Evolutionary conservation across 768 basidiomycete genomes (phyloP), one percentile per base, ranked within the genome.

Genomic region (Amanita polypyramis): DNA sequence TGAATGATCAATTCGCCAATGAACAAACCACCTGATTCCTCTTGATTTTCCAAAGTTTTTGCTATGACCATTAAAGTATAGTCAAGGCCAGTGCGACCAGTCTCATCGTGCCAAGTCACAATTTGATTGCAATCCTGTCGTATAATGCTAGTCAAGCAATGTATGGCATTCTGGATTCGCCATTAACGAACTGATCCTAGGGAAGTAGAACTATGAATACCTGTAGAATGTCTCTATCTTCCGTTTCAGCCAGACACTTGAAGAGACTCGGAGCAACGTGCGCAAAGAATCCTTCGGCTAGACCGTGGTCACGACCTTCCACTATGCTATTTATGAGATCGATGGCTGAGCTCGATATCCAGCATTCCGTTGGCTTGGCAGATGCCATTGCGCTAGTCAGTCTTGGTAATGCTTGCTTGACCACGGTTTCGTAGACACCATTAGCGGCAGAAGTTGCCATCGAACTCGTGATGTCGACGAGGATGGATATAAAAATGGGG

Each of bases 1-100:
- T 97, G 93, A 54, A 98, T 88, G 59, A 99, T 87, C 36, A 99
- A 72, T 58, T 98, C 95, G 15, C 96, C 96, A 40, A 97, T 85
- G 45, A 87, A 85, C 17, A 98, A 75, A 8, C 94, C 95, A 34
- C 87, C 92, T 0, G 93, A 85, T 63, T 99, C 96, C 52, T 92
- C 87, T 53, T 87, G 79, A 51, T 72, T 77, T 49, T 80, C 76
- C 21, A 99, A 70, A 38, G 88, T 75, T 52, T 77, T 80, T 21
- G 85, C 89, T 30, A 97, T 79, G 35, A 96, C 68, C 10, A 73
- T 71, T 39, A 97, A 70, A 12, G 87, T 74, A 51, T 80, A 73
- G 30, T 84, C 78, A 8, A 97, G 75, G 11, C 95, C 95, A 21
- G 75, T 76, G 52, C 80, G 76, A 17, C 86, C 83, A 37, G 71